phyloP scores from a whole-genome alignment of 2,329 filamentous ascomycete genomes.

The Paracoccidioides brasiliensis region DNA sequence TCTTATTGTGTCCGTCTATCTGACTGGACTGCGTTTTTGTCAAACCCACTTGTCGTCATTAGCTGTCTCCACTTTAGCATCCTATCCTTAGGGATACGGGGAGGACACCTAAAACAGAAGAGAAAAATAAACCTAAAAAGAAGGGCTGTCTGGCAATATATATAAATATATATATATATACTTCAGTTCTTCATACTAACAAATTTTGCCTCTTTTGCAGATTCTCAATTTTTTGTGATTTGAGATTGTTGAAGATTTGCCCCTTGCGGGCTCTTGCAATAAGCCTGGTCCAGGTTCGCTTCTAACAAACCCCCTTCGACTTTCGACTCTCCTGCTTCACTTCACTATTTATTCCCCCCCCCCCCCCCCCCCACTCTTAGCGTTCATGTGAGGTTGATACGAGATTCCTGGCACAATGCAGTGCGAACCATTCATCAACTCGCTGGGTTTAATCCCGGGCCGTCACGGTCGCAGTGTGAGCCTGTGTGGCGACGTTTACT shows the following conservation, averaged over 20 bases:
- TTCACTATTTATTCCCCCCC: not conserved
- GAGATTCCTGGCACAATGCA: slow-evolving; percentile 2
- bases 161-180: not conserved
- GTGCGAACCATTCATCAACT: not conserved
- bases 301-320: not conserved
- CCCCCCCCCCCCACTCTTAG: not conserved
- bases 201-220: not conserved
- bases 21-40: not conserved
- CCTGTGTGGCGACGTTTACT: slow-evolving; percentile 26
- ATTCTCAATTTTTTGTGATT: slow-evolving; percentile 1
- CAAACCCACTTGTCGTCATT: slow-evolving; percentile 1
- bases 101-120: not conserved
- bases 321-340: not conserved
- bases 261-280: not conserved
- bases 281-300: slow-evolving; percentile 2
- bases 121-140: not conserved
- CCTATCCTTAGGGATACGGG: not conserved
- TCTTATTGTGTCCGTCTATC: not conserved
- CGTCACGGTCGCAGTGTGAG: slow-evolving; percentile 23
- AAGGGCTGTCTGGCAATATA: not conserved
- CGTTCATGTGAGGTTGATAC: slow-evolving; percentile 1
- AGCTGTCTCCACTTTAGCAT: not conserved
- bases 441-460: slow-evolving; percentile 3
- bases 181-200: not conserved
- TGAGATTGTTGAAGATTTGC: not conserved